Evolutionary conservation across 768 basidiomycete genomes (phyloP).

Genomic region (Ramaria sp.): DNA sequence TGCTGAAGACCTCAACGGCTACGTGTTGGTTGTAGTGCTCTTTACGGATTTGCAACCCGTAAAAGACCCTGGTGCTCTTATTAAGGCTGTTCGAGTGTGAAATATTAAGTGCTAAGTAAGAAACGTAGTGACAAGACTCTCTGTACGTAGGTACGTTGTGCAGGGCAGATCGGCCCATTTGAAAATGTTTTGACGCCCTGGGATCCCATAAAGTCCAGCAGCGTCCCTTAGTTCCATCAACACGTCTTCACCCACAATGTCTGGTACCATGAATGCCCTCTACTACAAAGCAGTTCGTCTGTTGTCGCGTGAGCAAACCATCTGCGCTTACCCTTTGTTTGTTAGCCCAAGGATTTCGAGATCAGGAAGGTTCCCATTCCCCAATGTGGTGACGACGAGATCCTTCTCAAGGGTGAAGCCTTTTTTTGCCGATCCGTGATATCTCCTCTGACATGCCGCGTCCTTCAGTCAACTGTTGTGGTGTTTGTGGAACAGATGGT

Average conservation of each 20-base stretch:
- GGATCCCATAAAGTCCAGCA: background rate
- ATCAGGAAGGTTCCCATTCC: slow-evolving; percentile 62
- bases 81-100: no score
- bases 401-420: slow-evolving; percentile 57
- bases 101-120: no score
- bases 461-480: slow-evolving; percentile 32
- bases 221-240: background rate
- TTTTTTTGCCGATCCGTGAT: background rate
- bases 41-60: no score
- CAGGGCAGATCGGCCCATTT: no score
- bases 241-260: background rate
- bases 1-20: no score
- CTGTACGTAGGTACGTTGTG: no score
- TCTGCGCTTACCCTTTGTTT: slow-evolving; percentile 12
- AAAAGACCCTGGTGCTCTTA: no score
- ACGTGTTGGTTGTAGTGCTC: no score
- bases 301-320: background rate
- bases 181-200: no score
- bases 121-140: no score
- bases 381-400: slow-evolving; percentile 52
- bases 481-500: slow-evolving; percentile 53
- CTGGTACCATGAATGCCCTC: slow-evolving; percentile 57
- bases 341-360: slow-evolving; percentile 54
- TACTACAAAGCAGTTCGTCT: slow-evolving; percentile 53
- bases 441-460: slow-evolving; percentile 9